Evolutionary conservation across 2,329 filamentous ascomycete genomes (phyloP), one percentile per base, ranked within the genome.

Genomic region (Pseudomassariella vexata): DNA sequence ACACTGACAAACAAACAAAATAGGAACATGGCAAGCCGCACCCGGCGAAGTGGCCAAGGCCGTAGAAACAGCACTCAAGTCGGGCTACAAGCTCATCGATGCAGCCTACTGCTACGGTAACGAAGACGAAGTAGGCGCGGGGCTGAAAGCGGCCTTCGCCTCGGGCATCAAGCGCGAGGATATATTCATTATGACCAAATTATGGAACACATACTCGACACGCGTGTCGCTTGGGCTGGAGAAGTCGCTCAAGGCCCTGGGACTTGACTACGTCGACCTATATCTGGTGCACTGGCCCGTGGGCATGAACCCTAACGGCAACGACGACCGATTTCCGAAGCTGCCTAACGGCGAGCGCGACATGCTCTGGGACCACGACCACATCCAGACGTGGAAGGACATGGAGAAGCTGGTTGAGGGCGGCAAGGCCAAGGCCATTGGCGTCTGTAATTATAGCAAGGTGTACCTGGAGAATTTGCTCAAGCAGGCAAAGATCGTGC

Each of bases 281-380:
- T 87, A 76, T 54, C 69, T 94, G 22, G 74, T 94, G 66, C 86
- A 94, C 63, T 92, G 85, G 85, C 82, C 85, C 5, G 65, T 87
- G 27, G 77, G 82, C 30, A 80, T 89, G 76, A 90, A 89, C 62
- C 82, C 82, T 6, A 72, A 83, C 20, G 82, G 81, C 73, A 82
- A 84, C 63, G 67, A 84, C 54, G 79, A 82, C 47, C 70, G 73
- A 39, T 86, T 90, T 62, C 86, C 85, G 45, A 87, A 79, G 56
- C 75, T 76, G 31, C 63, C 76, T 10, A 81, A 90, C 52, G 85
- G 85, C 42, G 72, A 69, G 27, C 78, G 85, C 41, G 85, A 94
- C 56, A 75, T 92, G 34, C 68, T 82, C 52, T 70, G 60, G 47
- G 67, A 66, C 43, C 79, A 81, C 67, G 78, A 77, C 46, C 84